A percentile compares a stretch with the other conserved stretches of the same genome.
Evolutionary conservation across 345 rosid species (phyloP).

Genomic region (Passiflora organensis): DNA sequence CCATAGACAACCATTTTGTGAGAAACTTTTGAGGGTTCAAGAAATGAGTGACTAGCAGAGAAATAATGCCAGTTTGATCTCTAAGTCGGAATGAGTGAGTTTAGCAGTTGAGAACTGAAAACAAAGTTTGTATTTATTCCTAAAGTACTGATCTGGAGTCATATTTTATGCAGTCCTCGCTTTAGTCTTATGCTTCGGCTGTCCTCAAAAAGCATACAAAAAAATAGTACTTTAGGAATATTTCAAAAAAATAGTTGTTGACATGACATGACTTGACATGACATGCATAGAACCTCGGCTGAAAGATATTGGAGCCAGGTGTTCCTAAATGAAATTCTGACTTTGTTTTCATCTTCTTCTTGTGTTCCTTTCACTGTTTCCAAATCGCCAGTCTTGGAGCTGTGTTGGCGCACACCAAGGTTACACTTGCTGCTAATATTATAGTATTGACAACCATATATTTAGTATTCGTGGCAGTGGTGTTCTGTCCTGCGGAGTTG

Average conservation of each 20-base stretch:
- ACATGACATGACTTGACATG: no score
- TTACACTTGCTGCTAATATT: no score
- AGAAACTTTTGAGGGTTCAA: conserved; percentile 7
- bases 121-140: conserved; percentile 24
- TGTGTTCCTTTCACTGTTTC: no score
- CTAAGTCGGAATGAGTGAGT: conserved; percentile 13
- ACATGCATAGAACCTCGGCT: conserved; percentile 23
- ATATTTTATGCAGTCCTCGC: conserved; percentile 23
- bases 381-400: not conserved
- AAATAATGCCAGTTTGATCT: conserved; percentile 17
- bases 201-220: conserved; percentile 10
- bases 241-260: no score
- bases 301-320: conserved; percentile 22
- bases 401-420: no score
- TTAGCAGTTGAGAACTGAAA: conserved; percentile 14
- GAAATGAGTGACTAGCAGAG: conserved; percentile 20
- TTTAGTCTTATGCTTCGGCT: conserved; percentile 22
- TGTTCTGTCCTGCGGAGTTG: no score
- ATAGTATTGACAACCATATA: no score
- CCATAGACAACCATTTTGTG: not conserved
- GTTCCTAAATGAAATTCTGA: conserved; percentile 8
- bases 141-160: conserved; percentile 17
- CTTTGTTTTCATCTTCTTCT: no score
- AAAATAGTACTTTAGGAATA: conserved; percentile 26
- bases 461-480: not conserved